Evolutionary conservation across 306 rosid genomes (phyloP), one percentile per base, ranked within the genome.

Genomic region (Fragaria vesca): DNA sequence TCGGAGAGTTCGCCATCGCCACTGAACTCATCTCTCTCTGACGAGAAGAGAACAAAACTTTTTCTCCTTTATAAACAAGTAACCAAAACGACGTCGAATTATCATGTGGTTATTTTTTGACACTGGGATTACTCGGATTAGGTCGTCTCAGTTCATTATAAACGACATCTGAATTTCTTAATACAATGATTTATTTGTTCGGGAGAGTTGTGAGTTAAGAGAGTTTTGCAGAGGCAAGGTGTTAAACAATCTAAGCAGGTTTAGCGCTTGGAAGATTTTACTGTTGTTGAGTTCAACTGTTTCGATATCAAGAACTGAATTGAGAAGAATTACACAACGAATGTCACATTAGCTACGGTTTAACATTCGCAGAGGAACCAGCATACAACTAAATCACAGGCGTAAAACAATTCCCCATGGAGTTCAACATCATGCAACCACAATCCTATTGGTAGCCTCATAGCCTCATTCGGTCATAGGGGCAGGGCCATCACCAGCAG

Each of bases 391-490:
- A 83, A 70, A 71, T 8, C 54, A 60, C 76, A 71, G 5, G 26
- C 50, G 66, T 66, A 28, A 1, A 30, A 54, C 38, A 8, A 60
- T 47, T 18, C 40, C 30, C 28, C 66, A 68, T 30, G 46, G 26
- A 11, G 52, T 55, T 69, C 40, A 57, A 75, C 63, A 26, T 15
- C 63, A 71, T 80, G 74, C 17, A 21, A 71, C 70, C 51, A 68
- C 63, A 61, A 20, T 84, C 74, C 52, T 67, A 77, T 71, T 38
- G 58, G 60, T 30, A 0, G 54, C 75, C 24, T 79, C 80, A 65
- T 30, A 0, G 54, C 75, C 24, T 79, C 80, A 65, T 83, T 84
- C 85, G 94, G 81, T 83, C 99, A 96, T 96, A 1, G 99, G 98
- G 79, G 89, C 97, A 0, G 98, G 90, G 47, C 84, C 67, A 0